Evolutionary conservation across 208 protist genomes (phyloP).

Genomic region (Trypanosoma platydactyli): DNA sequence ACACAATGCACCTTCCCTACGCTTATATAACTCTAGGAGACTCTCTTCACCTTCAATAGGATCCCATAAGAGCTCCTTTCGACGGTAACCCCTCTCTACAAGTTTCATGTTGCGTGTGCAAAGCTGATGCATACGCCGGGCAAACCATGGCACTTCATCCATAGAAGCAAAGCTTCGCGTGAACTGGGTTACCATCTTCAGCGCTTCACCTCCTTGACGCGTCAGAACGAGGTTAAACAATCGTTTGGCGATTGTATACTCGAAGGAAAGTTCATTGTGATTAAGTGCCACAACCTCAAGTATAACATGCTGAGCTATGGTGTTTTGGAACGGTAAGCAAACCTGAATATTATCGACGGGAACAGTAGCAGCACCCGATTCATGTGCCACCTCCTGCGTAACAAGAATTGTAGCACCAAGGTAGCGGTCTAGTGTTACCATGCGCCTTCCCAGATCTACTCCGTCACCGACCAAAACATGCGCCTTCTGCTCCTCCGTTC

Average conservation of each 20-base stretch:
- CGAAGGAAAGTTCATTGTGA: conserved; percentile 14
- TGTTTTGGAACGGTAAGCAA: conserved; percentile 27
- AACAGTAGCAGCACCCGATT: conserved; percentile 29
- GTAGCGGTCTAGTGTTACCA: conserved; percentile 33
- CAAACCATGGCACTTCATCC: conserved; percentile 33
- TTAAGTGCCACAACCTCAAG: conserved; percentile 36
- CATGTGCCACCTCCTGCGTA: conserved; percentile 41
- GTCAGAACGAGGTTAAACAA: conserved; percentile 49
- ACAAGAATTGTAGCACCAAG: conserved; percentile 43
- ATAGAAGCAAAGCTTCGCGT: conserved; percentile 4
- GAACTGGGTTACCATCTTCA: conserved; percentile 27
- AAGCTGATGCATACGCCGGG: conserved; percentile 30
- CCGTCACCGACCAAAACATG: conserved; percentile 46
- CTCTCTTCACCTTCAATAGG: conserved; percentile 39
- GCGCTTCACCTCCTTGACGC: conserved; percentile 33
- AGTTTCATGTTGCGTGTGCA: conserved; percentile 27
- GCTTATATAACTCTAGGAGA: neutral
- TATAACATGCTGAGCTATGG: conserved; percentile 37
- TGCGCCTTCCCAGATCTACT: conserved; percentile 33
- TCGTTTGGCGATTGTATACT: conserved; percentile 31
- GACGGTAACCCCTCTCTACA: conserved; percentile 41
- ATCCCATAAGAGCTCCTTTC: conserved; percentile 35
- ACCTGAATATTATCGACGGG: conserved; percentile 51
- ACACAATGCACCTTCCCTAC: too few relatives aligned
- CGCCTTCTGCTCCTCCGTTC: conserved; percentile 57